Conservation (phyloP, 495 filamentous ascomycete genomes). For the Aspergillus conjunctus region DNA sequence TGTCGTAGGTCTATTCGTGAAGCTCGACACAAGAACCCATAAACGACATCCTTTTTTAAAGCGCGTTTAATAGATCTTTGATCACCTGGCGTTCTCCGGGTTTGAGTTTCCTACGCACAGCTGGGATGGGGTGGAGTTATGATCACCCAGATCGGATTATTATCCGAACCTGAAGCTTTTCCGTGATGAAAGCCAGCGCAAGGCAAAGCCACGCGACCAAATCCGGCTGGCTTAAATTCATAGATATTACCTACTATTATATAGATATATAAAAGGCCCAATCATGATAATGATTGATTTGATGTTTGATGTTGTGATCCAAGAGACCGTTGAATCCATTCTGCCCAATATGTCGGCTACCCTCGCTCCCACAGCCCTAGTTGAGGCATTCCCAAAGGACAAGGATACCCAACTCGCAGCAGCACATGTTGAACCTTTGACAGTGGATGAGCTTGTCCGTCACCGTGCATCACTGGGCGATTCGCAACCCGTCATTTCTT, state of each 20-base stretch:
- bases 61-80: no score
- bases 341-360: conserved; percentile 17
- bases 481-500: conserved; percentile 34
- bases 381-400: conserved; percentile 10
- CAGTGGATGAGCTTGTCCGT: conserved; percentile 37
- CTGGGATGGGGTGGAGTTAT: not conserved
- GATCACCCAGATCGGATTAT: not conserved
- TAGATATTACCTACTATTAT: not conserved
- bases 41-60: no score
- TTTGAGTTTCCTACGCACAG: not conserved
- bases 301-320: not conserved
- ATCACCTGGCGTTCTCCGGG: not conserved
- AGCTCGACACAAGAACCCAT: no score
- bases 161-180: conserved; percentile 8
- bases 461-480: conserved; percentile 29
- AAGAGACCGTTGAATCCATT: not conserved
- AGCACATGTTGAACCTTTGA: conserved; percentile 17
- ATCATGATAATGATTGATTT: not conserved
- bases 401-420: not conserved
- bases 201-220: not conserved
- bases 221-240: no score
- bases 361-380: conserved; percentile 14
- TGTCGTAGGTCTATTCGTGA: no score
- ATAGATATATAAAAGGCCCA: not conserved
- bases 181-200: not conserved